Percentiles rank a stretch among this genome's conserved stretches.
Evolutionary conservation across 2,329 filamentous ascomycete species (phyloP).

Genomic region (Diaporthe citriasiana): DNA sequence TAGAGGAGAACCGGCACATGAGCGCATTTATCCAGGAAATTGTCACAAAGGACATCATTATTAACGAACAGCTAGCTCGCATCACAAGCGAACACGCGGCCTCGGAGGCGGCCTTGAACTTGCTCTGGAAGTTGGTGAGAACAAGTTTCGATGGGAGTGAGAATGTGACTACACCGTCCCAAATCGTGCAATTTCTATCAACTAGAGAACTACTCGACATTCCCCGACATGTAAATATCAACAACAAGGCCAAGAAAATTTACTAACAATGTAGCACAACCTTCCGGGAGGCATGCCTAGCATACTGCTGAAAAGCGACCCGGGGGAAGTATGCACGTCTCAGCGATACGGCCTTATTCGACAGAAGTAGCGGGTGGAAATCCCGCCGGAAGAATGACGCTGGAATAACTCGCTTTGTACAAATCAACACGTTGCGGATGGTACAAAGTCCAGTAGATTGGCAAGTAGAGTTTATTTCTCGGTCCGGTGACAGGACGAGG

Average conservation of each 20-base stretch:
- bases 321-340: neutral
- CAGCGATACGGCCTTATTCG: neutral
- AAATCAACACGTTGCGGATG: neutral
- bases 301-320: slow-evolving; percentile 4
- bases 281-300: neutral
- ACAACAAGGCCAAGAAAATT: neutral
- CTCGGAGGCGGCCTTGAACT: neutral
- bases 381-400: neutral
- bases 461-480: too few species aligned
- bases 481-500: neutral
- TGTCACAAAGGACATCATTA: slow-evolving; percentile 8
- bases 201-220: neutral
- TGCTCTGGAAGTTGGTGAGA: slow-evolving; percentile 29
- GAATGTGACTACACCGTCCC: neutral
- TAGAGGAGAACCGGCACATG: slow-evolving; percentile 11
- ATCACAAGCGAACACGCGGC: neutral
- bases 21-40: slow-evolving; percentile 15
- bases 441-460: neutral
- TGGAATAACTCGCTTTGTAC: neutral
- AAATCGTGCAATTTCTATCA: slow-evolving; percentile 17
- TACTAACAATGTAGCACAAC: neutral
- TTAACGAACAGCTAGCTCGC: slow-evolving; percentile 19
- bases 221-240: neutral
- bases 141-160: neutral
- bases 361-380: neutral